phyloP scores from a whole-genome alignment of 176 grass and related monocot species.

The Rhynchospora pubera region DNA sequence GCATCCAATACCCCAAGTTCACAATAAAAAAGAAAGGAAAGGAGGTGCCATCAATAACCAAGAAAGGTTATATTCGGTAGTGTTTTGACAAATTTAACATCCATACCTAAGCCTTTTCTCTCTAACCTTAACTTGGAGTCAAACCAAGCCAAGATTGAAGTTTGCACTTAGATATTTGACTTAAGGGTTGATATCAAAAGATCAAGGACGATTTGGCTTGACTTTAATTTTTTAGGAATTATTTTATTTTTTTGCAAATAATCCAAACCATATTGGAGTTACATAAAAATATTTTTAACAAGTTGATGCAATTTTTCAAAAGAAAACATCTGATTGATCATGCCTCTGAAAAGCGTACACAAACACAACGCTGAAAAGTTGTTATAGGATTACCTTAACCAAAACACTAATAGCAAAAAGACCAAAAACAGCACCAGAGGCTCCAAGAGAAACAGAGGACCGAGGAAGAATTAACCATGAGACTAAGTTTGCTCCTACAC shows the following conservation, averaged over 20 bases:
- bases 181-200: neutral
- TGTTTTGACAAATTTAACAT: neutral
- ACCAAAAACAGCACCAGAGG: conserved; percentile 94
- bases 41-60: neutral
- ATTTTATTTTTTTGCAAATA: neutral
- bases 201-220: neutral
- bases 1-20: neutral
- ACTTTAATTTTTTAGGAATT: neutral
- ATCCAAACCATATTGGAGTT: neutral
- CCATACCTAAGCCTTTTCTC: neutral
- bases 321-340: neutral
- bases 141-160: neutral
- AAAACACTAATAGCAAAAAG: conserved; percentile 97
- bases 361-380: neutral
- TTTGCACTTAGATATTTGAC: neutral
- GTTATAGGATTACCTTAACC: conserved; percentile 67
- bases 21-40: conserved; percentile 14
- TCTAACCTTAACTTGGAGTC: neutral
- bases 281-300: neutral
- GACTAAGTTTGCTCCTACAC: conserved; percentile 82
- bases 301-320: neutral
- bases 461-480: conserved; percentile 89
- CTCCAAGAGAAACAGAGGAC: conserved; percentile 71
- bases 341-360: neutral
- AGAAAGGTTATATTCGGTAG: conserved; percentile 4